Evolutionary conservation across 2,329 filamentous ascomycete genomes (phyloP), one percentile per base, ranked within the genome.

Genomic region (Nigrograna mackinnonii): DNA sequence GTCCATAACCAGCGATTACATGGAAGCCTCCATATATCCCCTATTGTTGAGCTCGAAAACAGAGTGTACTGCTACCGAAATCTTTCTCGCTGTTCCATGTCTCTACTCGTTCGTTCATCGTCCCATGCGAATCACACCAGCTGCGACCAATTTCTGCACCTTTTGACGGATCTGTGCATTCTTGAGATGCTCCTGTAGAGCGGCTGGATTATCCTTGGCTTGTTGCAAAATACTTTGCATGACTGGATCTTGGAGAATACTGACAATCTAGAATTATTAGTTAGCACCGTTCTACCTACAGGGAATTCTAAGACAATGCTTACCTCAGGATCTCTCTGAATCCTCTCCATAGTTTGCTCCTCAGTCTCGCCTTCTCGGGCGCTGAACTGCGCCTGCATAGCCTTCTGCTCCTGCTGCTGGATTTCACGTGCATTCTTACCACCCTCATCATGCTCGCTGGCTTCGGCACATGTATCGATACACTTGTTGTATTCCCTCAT

Each of bases 401-500:
- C 92, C 80, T 96, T 97, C 72, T 95, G 87, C 70, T 92, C 88
- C 73, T 96, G 90, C 68, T 89, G 82, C 63, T 96, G 90, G 60
- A 99, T 96, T 76, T 99, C 94, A 30, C 90, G 83, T 1, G 86
- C 79, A 66, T 96, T 94, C 66, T 89, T 90, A 46, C 87, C 85
- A 55, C 84, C 82, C 45, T 79, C 79, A 68, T 99, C 94, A 46
- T 95, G 81, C 57, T 84, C 79, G 6, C 79, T 76, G 1, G 95
- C 94, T 66, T 91, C 89, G 28, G 83, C 83, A 74, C 91, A 96
- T 6, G 86, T 87, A 65, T 99, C 94, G 44, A 97, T 78, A 65
- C 89, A 95, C 70, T 91, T 92, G 70, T 86, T 96, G 79, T 96
- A 97, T 72, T 99, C 92, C 70, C 94, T 89, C 94, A 99, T 99